Conservation (phyloP, 768 basidiomycete genomes). For the Mycena albidolilacea region DNA sequence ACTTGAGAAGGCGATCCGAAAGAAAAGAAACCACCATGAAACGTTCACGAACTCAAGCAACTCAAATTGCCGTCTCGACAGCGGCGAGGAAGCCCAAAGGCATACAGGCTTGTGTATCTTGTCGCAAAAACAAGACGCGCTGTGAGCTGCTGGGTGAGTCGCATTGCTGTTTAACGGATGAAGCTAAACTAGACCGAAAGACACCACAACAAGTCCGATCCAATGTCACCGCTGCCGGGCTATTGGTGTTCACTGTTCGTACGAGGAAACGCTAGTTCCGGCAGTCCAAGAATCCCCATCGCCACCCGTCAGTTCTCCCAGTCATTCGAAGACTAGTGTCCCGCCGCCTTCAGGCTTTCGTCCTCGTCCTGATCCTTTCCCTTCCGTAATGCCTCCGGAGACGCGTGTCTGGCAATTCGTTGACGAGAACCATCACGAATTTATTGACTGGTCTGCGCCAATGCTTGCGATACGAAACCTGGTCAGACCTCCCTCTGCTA, state of each 20-base stretch:
- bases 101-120: conserved; percentile 58
- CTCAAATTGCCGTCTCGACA: conserved; percentile 10
- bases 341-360: no score
- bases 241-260: conserved; percentile 56
- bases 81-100: conserved; percentile 53
- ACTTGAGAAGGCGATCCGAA: no score
- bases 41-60: background rate
- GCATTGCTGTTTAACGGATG: conserved; percentile 16
- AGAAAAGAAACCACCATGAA: background rate
- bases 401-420: conserved; percentile 52
- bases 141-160: conserved; percentile 58
- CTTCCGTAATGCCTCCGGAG: conserved; percentile 13
- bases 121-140: conserved; percentile 60
- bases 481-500: conserved; percentile 44
- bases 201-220: conserved; percentile 29
- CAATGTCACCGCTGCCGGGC: conserved; percentile 61
- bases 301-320: no score
- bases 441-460: conserved; percentile 52
- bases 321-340: background rate
- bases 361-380: background rate
- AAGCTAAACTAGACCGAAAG: conserved; percentile 17
- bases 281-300: background rate
- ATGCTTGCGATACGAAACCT: conserved; percentile 45
- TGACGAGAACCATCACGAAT: conserved; percentile 47
- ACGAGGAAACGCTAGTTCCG: conserved; percentile 44